Conservation (phyloP, 495 filamentous ascomycete genomes). For the Penicillium antarcticum region DNA sequence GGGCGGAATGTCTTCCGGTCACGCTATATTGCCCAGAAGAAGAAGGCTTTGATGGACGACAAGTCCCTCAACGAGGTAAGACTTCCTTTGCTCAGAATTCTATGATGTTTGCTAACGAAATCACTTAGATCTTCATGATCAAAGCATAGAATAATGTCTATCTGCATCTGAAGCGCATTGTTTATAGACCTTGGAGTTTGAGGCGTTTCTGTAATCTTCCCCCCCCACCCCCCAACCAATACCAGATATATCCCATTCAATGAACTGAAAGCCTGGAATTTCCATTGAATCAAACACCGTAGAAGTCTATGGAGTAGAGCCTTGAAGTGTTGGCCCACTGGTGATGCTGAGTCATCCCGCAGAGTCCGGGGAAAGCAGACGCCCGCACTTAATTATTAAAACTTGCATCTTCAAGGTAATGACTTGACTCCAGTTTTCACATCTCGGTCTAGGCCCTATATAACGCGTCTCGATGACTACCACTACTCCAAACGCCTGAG, state of each 20-base stretch:
- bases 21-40: slow-evolving; percentile 76
- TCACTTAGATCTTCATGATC: slow-evolving; percentile 67
- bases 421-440: neutral
- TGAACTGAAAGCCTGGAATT: neutral
- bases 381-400: neutral
- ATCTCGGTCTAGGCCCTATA: neutral
- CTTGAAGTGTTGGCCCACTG: no score
- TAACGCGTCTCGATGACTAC: neutral
- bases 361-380: slow-evolving; percentile 19
- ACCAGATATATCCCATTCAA: neutral
- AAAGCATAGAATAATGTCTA: slow-evolving; percentile 38
- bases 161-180: slow-evolving; percentile 6
- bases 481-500: neutral
- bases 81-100: neutral
- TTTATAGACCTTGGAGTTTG: neutral
- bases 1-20: slow-evolving; percentile 62
- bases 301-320: no score
- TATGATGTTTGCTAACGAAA: slow-evolving; percentile 30
- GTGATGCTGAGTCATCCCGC: neutral
- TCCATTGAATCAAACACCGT: no score
- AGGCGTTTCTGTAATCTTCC: neutral
- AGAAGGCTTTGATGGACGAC: slow-evolving; percentile 65
- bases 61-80: slow-evolving; percentile 74
- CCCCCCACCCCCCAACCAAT: no score
- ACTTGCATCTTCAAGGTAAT: neutral